Percentiles rank a stretch among this genome's conserved stretches.
These are phyloP conservation scores for Colletotrichum costaricense DNA, from an alignment of 2,329 filamentous ascomycete species.

Conservation along the genomic window DNA sequence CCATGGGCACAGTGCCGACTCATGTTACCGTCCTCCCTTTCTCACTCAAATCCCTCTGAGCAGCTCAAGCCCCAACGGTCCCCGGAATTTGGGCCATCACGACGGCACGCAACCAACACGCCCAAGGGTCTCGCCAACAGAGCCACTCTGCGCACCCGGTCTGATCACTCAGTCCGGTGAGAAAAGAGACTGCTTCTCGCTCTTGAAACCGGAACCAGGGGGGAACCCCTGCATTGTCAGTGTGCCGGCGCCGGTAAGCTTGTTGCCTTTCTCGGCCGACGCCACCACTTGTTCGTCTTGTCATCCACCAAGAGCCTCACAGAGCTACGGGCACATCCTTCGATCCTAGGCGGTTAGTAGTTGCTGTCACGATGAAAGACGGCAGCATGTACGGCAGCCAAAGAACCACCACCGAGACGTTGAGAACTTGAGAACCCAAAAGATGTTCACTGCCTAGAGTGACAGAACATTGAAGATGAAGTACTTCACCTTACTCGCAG, in stretches of 20 bases:
- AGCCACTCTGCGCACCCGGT: constrained; percentile 6
- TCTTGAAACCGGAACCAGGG: constrained; percentile 24
- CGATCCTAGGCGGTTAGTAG: background rate
- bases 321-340: background rate
- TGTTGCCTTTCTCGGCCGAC: background rate
- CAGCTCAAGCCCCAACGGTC: constrained; percentile 25
- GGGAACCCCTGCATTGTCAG: constrained; percentile 24
- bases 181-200: background rate
- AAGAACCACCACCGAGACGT: background rate
- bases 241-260: background rate
- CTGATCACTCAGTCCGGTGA: background rate
- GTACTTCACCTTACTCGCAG: background rate
- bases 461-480: too few relatives aligned
- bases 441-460: too few relatives aligned
- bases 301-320: background rate
- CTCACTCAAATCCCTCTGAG: background rate
- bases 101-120: background rate
- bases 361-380: background rate
- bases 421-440: too few relatives aligned
- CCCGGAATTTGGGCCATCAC: constrained; percentile 4
- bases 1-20: constrained; percentile 18
- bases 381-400: background rate
- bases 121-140: background rate
- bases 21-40: background rate
- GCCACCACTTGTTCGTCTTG: background rate